Conservation (phyloP, 805 yeast genomes). For the Myxozyma neotropica region DNA sequence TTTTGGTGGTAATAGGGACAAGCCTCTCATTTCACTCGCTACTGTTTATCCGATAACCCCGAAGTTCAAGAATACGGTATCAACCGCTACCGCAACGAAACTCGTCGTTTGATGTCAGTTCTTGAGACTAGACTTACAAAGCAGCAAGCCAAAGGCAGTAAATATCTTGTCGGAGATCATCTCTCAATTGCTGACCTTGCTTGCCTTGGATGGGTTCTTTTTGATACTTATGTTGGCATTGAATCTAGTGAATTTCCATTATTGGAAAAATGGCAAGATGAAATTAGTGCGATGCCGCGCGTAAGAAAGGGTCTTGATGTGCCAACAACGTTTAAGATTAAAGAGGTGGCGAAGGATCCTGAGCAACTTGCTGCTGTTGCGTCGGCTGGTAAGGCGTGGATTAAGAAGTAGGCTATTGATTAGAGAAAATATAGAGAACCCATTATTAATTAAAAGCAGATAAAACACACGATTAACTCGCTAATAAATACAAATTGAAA, state of each 20-base stretch:
- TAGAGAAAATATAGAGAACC: too few relatives aligned
- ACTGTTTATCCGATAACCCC: constrained; percentile 42
- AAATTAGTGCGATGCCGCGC: constrained; percentile 87
- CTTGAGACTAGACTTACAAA: constrained; percentile 51
- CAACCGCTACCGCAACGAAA: constrained; percentile 54
- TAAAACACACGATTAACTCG: too few relatives aligned
- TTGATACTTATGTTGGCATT: constrained; percentile 23
- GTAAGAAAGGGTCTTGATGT: constrained; percentile 47
- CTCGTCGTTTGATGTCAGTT: constrained; percentile 57
- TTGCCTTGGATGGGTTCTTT: constrained; percentile 18
- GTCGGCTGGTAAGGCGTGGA: constrained; percentile 10
- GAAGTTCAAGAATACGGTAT: constrained; percentile 60
- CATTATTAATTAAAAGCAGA: too few relatives aligned
- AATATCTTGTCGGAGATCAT: constrained; percentile 62
- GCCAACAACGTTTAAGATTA: constrained; percentile 27
- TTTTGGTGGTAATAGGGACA: constrained; percentile 55
- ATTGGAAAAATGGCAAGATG: constrained; percentile 87
- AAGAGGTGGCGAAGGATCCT: constrained; percentile 19
- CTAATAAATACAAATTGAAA: background rate
- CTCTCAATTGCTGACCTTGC: constrained; percentile 53
- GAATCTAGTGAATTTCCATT: constrained; percentile 50
- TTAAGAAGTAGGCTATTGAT: background rate
- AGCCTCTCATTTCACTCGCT: constrained; percentile 51
- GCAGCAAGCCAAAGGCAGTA: constrained; percentile 47
- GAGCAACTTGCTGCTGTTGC: constrained; percentile 1